A percentile compares a stretch with the other conserved stretches of the same genome.
These are phyloP conservation scores for Omphalotus olearius DNA, from an alignment of 1,284 basidiomycete species.

Conservation along the genomic window DNA sequence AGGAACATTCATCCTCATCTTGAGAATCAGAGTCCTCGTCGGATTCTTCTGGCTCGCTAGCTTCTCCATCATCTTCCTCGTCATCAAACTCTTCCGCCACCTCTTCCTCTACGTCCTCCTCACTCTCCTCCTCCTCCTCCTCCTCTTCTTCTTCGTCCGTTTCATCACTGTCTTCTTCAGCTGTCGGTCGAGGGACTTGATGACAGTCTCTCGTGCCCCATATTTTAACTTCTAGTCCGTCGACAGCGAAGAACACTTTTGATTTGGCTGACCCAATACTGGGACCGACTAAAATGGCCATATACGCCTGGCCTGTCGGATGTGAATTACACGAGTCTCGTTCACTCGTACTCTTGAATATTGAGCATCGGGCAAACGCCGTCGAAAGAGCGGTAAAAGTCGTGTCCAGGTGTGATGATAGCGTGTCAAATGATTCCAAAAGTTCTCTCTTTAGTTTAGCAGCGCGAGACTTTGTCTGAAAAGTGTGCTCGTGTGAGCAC, in stretches of 20 bases:
- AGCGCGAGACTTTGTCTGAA: constrained; percentile 39
- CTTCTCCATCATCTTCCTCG: constrained; percentile 21
- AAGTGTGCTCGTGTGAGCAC: neutral
- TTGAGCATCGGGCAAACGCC: constrained; percentile 42
- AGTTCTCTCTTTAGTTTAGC: constrained; percentile 58
- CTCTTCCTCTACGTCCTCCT: constrained; percentile 14
- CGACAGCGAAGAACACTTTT: constrained; percentile 55
- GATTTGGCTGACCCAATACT: constrained; percentile 54
- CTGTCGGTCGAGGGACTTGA: constrained; percentile 2
- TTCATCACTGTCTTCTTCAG: constrained; percentile 18
- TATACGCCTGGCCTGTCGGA: constrained; percentile 32
- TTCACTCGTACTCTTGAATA: neutral
- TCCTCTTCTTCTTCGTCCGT: constrained; percentile 17
- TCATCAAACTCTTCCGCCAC: constrained; percentile 16
- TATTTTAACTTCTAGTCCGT: constrained; percentile 54
- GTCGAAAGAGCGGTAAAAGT: constrained; percentile 69
- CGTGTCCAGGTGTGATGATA: constrained; percentile 67
- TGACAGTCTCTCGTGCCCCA: constrained; percentile 44
- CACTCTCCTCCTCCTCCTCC: constrained; percentile 17
- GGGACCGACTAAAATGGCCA: constrained; percentile 62
- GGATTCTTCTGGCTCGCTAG: constrained; percentile 21
- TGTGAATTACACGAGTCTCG: neutral
- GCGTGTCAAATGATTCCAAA: constrained; percentile 58
- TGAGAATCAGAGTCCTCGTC: constrained; percentile 17
- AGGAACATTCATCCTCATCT: neutral